Percentiles rank a stretch among this genome's conserved stretches.
These are phyloP conservation scores for Colletotrichum magnum DNA, from an alignment of 2,329 filamentous ascomycete species.

Conservation along the genomic window DNA sequence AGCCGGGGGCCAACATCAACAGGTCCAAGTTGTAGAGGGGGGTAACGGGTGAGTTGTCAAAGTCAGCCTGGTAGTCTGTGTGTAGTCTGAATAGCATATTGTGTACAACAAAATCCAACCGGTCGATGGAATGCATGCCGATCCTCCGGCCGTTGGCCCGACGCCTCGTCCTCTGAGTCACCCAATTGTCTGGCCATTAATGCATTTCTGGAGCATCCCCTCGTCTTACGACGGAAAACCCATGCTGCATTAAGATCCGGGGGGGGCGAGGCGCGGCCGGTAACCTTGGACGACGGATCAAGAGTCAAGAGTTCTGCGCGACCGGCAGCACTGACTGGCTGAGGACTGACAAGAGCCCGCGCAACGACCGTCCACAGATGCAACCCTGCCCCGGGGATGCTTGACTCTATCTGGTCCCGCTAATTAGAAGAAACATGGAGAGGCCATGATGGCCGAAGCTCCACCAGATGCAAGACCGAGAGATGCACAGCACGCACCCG, in stretches of 20 bases:
- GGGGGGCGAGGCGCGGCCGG: background rate
- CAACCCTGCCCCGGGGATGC: conserved; percentile 10
- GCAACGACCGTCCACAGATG: conserved; percentile 6
- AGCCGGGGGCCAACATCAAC: conserved; percentile 68
- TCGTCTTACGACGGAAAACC: background rate
- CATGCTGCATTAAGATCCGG: conserved; percentile 31
- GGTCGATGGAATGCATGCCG: conserved; percentile 1
- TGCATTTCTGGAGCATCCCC: background rate
- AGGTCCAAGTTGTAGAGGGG: conserved; percentile 59
- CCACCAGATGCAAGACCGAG: conserved; percentile 21
- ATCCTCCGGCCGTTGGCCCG: conserved; percentile 30
- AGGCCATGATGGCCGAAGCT: background rate
- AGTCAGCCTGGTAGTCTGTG: conserved; percentile 6
- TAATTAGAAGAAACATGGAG: conserved; percentile 3
- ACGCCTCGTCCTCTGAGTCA: conserved; percentile 37
- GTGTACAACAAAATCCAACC: conserved; percentile 19
- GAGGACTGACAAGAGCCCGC: background rate
- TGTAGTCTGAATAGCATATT: conserved; percentile 9
- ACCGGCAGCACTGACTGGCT: conserved; percentile 31
- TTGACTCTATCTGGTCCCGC: conserved; percentile 21
- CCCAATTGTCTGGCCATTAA: conserved; percentile 23
- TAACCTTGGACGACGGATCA: conserved; percentile 35
- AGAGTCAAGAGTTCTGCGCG: background rate
- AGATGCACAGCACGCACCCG: conserved; percentile 15
- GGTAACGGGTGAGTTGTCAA: conserved; percentile 7